Conservation (phyloP, 495 filamentous ascomycete genomes). For the Stereocaulon alpinum region DNA sequence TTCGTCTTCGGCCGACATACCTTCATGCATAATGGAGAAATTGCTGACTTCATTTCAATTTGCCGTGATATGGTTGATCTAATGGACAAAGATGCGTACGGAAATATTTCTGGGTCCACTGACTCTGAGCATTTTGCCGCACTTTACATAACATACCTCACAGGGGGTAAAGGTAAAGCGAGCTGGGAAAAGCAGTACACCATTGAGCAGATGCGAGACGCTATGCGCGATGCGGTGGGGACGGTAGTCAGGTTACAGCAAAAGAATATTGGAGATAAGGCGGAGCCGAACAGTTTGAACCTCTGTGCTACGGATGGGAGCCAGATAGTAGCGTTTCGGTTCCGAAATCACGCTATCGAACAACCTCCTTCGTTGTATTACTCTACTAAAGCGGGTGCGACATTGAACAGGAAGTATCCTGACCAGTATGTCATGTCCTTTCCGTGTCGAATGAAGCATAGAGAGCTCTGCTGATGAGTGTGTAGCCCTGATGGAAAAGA, state of each 20-base stretch:
- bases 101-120: conserved; percentile 36
- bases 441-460: background rate
- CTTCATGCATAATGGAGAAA: conserved; percentile 43
- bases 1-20: conserved; percentile 40
- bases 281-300: conserved; percentile 34
- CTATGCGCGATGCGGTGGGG: conserved; percentile 32
- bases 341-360: conserved; percentile 37
- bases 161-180: conserved; percentile 20
- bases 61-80: conserved; percentile 30
- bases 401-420: conserved; percentile 39
- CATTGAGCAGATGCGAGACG: conserved; percentile 29
- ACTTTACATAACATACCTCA: conserved; percentile 40
- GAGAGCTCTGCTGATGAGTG: background rate
- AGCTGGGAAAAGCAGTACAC: conserved; percentile 33
- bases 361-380: conserved; percentile 40
- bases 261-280: conserved; percentile 26
- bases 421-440: conserved; percentile 27
- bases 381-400: conserved; percentile 31
- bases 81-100: conserved; percentile 34
- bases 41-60: conserved; percentile 34
- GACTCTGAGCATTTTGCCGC: conserved; percentile 42
- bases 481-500: conserved; percentile 18
- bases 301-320: conserved; percentile 33
- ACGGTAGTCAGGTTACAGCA: conserved; percentile 35
- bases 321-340: conserved; percentile 34